These are phyloP conservation scores for Solanum neorickii DNA, from an alignment of 257 asterid genomes.

Conservation along the genomic window DNA sequence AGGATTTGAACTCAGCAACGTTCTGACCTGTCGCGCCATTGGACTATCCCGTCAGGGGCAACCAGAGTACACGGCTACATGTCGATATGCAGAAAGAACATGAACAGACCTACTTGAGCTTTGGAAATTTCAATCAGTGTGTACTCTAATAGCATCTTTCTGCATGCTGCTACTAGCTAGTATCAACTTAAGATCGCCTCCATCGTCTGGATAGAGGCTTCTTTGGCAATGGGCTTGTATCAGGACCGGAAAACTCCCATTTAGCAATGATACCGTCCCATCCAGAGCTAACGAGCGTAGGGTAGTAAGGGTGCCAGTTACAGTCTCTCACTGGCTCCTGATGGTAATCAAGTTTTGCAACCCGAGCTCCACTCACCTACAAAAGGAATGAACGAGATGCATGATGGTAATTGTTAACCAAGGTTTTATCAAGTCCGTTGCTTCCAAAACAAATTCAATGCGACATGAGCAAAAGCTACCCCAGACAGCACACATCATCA, in stretches of 20 bases:
- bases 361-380: constrained; percentile 60
- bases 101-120: not conserved
- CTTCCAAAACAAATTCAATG: not conserved
- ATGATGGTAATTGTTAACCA: not conserved
- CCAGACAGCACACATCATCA: not conserved
- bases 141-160: not conserved
- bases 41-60: not conserved
- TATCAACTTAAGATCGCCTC: constrained; percentile 9
- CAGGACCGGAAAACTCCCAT: constrained; percentile 70
- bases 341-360: constrained; percentile 64
- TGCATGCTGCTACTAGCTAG: constrained; percentile 13
- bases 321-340: constrained; percentile 77
- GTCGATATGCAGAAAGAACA: not conserved
- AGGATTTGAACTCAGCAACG: not conserved
- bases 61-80: not conserved
- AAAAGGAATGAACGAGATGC: not conserved
- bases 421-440: not conserved
- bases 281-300: constrained; percentile 69
- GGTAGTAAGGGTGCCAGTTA: constrained; percentile 87
- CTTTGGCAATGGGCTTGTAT: constrained; percentile 10
- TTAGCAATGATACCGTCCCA: constrained; percentile 80
- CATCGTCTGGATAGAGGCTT: constrained; percentile 27
- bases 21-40: not conserved
- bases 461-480: not conserved
- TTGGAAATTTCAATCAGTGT: not conserved